These are phyloP conservation scores for Colletotrichum horii DNA, from an alignment of 2,329 filamentous ascomycete genomes.

Conservation along the genomic window DNA sequence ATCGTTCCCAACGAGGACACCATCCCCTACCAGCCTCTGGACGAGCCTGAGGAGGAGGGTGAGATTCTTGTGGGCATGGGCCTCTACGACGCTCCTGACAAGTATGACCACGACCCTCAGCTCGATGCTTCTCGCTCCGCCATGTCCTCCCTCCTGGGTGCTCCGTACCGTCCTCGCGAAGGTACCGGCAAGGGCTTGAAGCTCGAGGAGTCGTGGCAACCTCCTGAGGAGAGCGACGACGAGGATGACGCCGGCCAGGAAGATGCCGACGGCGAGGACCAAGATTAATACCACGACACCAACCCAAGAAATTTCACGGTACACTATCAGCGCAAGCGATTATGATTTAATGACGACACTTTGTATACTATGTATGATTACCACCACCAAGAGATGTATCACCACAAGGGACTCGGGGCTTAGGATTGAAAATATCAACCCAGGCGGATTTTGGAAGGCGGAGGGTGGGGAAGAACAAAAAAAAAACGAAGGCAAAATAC, in stretches of 20 bases:
- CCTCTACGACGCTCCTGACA: constrained; percentile 76
- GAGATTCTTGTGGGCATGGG: constrained; percentile 85
- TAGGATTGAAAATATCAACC: not conserved
- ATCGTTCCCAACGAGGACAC: constrained; percentile 52
- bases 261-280: constrained; percentile 37
- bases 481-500: not conserved
- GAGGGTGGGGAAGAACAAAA: not conserved
- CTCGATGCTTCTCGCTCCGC: constrained; percentile 61
- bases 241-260: constrained; percentile 26
- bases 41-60: constrained; percentile 61
- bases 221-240: constrained; percentile 57
- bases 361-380: constrained; percentile 18
- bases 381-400: not conserved
- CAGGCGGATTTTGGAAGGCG: not conserved
- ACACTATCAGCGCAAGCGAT: not conserved
- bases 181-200: constrained; percentile 76
- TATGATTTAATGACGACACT: not conserved
- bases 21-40: constrained; percentile 53
- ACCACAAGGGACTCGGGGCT: not conserved
- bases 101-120: constrained; percentile 52
- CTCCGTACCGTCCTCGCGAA: constrained; percentile 48
- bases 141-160: constrained; percentile 59
- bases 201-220: constrained; percentile 81
- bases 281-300: not conserved
- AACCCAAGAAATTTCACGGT: not conserved